Conservation (phyloP, 2,329 filamentous ascomycete species). For the Nakataea oryzae region DNA sequence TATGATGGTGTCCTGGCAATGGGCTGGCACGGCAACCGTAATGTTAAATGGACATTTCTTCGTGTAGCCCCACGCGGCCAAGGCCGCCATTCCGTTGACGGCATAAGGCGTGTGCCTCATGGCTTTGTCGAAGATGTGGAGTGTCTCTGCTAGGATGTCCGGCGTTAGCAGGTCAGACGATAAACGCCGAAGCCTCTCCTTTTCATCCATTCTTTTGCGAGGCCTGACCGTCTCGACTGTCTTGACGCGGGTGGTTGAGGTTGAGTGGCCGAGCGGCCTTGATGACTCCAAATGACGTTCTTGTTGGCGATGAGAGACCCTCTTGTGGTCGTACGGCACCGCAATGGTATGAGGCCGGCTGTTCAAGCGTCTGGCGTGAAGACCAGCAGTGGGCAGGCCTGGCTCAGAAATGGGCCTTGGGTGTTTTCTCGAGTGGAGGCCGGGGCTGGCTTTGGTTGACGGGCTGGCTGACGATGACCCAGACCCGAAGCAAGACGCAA, state of each 20-base stretch:
- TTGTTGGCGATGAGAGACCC: neutral
- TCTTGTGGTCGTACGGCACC: no score
- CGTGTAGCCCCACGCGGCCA: constrained; percentile 31
- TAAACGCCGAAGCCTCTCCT: neutral
- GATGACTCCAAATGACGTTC: neutral
- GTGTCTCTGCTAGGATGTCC: constrained; percentile 21
- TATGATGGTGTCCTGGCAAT: constrained; percentile 22
- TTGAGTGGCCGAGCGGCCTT: neutral
- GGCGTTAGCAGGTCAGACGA: neutral
- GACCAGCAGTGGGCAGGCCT: no score
- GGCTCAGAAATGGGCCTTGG: no score
- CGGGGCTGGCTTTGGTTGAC: neutral
- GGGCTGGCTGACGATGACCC: neutral
- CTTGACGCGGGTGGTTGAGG: neutral
- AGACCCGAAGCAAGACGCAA: neutral
- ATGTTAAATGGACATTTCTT: constrained; percentile 19
- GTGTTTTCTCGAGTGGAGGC: no score
- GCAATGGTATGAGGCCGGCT: no score
- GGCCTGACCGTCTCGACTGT: neutral
- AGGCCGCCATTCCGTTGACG: constrained; percentile 32
- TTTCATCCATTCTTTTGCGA: neutral
- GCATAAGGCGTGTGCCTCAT: constrained; percentile 34
- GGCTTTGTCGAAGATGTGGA: constrained; percentile 24
- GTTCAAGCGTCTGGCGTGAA: no score
- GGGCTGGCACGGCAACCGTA: constrained; percentile 28